Conservation (phyloP, 177 flowering plant species). For the Viscum album region DNA sequence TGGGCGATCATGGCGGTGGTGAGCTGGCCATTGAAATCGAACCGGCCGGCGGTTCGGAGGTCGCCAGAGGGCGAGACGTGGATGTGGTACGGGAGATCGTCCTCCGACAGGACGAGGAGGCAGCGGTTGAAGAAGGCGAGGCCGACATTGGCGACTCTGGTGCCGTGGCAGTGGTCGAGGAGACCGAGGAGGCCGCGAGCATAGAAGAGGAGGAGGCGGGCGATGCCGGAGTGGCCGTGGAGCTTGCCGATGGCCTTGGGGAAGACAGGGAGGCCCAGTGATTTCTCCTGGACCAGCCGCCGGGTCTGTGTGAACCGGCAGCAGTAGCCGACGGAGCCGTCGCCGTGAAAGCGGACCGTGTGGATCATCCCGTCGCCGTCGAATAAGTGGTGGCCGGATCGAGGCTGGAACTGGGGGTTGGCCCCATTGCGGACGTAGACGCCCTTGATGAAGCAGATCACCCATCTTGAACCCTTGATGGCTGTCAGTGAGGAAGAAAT, state of each 20-base stretch:
- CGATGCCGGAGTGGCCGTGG: slow-evolving; percentile 41
- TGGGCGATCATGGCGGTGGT: background rate
- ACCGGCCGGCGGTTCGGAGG: background rate
- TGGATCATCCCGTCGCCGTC: slow-evolving; percentile 60
- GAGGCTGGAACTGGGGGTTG: slow-evolving; percentile 33
- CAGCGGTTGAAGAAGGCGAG: background rate
- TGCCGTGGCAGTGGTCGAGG: background rate
- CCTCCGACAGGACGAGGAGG: slow-evolving; percentile 3
- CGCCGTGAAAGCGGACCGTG: slow-evolving; percentile 24
- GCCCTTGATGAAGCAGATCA: too few relatives aligned
- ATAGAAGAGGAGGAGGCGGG: slow-evolving; percentile 20
- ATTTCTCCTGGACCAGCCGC: slow-evolving; percentile 30
- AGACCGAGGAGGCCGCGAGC: background rate
- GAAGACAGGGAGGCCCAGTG: slow-evolving; percentile 25
- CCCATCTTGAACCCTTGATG: too few relatives aligned
- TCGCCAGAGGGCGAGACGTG: background rate
- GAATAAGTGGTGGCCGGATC: slow-evolving; percentile 40
- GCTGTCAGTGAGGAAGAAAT: too few relatives aligned
- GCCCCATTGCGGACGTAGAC: slow-evolving; percentile 48
- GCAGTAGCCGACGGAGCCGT: slow-evolving; percentile 24
- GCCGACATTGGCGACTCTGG: slow-evolving; percentile 1
- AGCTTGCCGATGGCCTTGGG: slow-evolving; percentile 47
- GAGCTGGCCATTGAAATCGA: background rate
- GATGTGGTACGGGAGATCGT: background rate
- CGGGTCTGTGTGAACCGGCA: slow-evolving; percentile 41